A percentile compares a stretch with the other conserved stretches of the same genome.
phyloP scores from a whole-genome alignment of 768 basidiomycete species.

The Porphyrellus cyaneotinctus region DNA sequence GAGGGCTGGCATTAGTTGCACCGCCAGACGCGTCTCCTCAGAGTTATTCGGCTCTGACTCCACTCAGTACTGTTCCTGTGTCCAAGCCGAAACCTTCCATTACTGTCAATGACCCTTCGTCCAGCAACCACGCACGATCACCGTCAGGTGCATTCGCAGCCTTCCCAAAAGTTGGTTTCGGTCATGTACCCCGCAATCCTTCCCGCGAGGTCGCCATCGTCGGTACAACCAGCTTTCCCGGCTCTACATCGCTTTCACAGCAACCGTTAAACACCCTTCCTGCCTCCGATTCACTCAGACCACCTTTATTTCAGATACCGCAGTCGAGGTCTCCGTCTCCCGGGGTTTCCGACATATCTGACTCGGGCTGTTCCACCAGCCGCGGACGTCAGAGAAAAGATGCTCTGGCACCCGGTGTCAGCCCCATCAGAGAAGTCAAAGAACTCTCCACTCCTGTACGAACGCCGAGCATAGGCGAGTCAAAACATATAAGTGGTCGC shows the following conservation, averaged over 20 bases:
- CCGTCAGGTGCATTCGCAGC: conserved; percentile 42
- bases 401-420: conserved; percentile 32
- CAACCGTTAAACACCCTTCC: conserved; percentile 29
- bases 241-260: conserved; percentile 25
- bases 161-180: conserved; percentile 24
- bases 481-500: conserved; percentile 53
- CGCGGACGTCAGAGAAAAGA: conserved; percentile 32
- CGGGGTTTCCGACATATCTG: conserved; percentile 29
- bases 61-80: conserved; percentile 48
- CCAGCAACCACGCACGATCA: conserved; percentile 40
- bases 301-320: conserved; percentile 36
- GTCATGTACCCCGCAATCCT: conserved; percentile 41
- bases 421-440: conserved; percentile 26
- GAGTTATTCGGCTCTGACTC: conserved; percentile 50
- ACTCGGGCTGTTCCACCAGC: conserved; percentile 28
- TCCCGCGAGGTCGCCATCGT: conserved; percentile 53
- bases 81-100: conserved; percentile 20
- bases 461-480: conserved; percentile 62
- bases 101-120: background rate
- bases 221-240: conserved; percentile 37
- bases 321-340: conserved; percentile 34
- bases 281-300: conserved; percentile 31
- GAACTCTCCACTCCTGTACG: conserved; percentile 32
- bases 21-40: conserved; percentile 63
- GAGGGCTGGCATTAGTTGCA: conserved; percentile 60